Evolutionary conservation across 352 stramenopile genomes (phyloP).

Genomic region (Pythium vanterpoolii): DNA sequence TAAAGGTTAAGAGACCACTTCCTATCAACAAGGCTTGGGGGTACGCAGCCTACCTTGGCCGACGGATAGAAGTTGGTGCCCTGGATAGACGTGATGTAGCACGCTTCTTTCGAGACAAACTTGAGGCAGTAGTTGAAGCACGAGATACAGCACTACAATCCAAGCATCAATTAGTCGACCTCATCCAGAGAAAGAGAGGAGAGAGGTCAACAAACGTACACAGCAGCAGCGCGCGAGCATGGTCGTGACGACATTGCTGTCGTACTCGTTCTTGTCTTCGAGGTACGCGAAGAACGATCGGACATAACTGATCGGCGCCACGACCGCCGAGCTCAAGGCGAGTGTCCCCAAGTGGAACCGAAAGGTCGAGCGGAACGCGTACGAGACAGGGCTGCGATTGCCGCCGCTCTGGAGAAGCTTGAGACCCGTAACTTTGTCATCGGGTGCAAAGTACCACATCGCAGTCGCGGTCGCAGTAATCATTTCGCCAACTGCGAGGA

Average conservation of each 20-base stretch:
- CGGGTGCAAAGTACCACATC: conserved; percentile 74
- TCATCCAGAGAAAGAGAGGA: neutral
- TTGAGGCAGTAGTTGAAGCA: conserved; percentile 83
- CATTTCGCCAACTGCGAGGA: conserved; percentile 71
- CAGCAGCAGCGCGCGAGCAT: conserved; percentile 62
- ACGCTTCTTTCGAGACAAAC: conserved; percentile 82
- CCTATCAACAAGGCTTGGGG: neutral
- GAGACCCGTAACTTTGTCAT: conserved; percentile 51
- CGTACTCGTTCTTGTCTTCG: conserved; percentile 78
- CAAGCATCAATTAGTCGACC: neutral
- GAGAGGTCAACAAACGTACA: conserved; percentile 36
- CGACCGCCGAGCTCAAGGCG: conserved; percentile 53
- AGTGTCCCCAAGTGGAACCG: conserved; percentile 74
- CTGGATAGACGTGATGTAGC: conserved; percentile 80
- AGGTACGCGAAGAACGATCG: conserved; percentile 80
- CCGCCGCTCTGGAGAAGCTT: conserved; percentile 41
- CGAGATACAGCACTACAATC: conserved; percentile 71
- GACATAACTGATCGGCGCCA: conserved; percentile 61
- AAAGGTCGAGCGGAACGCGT: conserved; percentile 55
- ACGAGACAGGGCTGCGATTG: conserved; percentile 57
- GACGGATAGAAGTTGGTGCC: conserved; percentile 75
- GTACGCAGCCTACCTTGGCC: conserved; percentile 41
- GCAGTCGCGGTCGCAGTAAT: conserved; percentile 69
- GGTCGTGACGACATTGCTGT: conserved; percentile 56
- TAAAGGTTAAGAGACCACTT: neutral